Percentiles rank a stretch among this genome's conserved stretches.
phyloP scores from a whole-genome alignment of 345 rosid species.

The Salix brachista region DNA sequence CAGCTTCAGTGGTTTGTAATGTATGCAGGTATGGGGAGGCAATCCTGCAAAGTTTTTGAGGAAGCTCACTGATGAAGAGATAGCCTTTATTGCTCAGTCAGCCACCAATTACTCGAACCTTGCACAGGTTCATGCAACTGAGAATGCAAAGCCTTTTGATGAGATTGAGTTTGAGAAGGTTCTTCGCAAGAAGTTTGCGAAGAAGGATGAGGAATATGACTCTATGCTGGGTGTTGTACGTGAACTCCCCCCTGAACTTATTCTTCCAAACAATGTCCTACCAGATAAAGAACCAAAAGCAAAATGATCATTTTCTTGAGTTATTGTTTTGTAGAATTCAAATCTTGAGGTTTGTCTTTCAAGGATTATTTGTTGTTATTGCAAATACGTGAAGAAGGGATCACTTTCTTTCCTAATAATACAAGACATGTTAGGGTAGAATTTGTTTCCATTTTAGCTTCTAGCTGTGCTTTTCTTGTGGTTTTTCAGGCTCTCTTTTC shows the following conservation, averaged over 20 bases:
- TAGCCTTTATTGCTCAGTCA: constrained; percentile 64
- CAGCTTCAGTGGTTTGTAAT: neutral
- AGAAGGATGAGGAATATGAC: constrained; percentile 73
- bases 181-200: constrained; percentile 75
- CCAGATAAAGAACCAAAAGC: constrained; percentile 52
- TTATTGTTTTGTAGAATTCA: constrained; percentile 17
- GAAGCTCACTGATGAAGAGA: constrained; percentile 72
- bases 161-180: constrained; percentile 87
- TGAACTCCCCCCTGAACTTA: constrained; percentile 75
- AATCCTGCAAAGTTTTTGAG: constrained; percentile 93
- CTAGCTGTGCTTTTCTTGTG: constrained; percentile 7
- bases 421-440: constrained; percentile 30
- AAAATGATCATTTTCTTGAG: constrained; percentile 41
- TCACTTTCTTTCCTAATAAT: constrained; percentile 41
- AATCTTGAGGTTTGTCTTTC: constrained; percentile 23
- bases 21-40: constrained; percentile 87
- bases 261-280: constrained; percentile 62
- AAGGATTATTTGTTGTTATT: constrained; percentile 30
- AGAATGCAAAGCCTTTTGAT: constrained; percentile 74
- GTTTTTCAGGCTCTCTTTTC: constrained; percentile 12
- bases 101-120: constrained; percentile 80
- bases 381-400: constrained; percentile 35
- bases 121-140: constrained; percentile 83
- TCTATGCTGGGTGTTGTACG: constrained; percentile 80
- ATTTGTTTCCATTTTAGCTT: constrained; percentile 17